phyloP scores from a whole-genome alignment of 2,329 filamentous ascomycete genomes.

The Diaporthe destruens region DNA sequence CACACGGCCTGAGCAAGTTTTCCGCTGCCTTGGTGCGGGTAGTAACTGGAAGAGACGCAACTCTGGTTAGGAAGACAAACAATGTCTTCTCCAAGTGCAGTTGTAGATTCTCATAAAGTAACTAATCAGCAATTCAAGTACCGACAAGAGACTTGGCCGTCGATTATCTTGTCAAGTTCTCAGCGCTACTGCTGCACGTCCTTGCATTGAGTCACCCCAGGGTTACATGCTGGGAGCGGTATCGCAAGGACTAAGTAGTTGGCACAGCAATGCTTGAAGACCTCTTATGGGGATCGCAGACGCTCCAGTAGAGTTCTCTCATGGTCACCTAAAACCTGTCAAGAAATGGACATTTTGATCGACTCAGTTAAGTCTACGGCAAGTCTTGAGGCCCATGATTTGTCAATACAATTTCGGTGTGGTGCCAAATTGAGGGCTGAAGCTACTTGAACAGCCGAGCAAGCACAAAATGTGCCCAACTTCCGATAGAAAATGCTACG shows the following conservation, averaged over 20 bases:
- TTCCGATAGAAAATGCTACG: no score
- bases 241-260: not conserved
- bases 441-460: no score
- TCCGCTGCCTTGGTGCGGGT: not conserved
- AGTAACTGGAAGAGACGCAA: not conserved
- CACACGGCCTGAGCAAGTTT: not conserved
- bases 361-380: no score
- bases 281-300: no score
- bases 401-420: not conserved
- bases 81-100: not conserved
- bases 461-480: no score
- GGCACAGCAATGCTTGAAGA: not conserved
- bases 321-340: no score
- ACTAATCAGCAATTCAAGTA: not conserved
- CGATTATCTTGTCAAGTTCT: not conserved
- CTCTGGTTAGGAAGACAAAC: not conserved
- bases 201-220: not conserved
- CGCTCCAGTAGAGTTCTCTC: no score
- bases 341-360: no score
- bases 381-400: no score
- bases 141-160: not conserved
- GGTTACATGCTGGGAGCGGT: not conserved
- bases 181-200: constrained; percentile 7
- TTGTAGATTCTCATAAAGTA: not conserved
- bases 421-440: no score